Conservation (phyloP, 148 eudicot genomes). For the Fagopyrum homotropicum region DNA sequence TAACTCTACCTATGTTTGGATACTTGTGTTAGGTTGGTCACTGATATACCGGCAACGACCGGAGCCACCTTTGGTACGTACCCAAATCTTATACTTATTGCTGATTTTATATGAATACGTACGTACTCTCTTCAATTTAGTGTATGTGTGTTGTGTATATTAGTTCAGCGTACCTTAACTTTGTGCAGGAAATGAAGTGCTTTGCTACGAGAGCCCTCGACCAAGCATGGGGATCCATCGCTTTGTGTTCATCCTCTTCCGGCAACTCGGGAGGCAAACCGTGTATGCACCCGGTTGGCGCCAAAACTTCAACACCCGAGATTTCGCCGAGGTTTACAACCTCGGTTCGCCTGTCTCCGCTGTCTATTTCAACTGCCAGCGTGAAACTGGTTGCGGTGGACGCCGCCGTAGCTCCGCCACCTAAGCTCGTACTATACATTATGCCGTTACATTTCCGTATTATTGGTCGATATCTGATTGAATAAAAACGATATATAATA, state of each 20-base stretch:
- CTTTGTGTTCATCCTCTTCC: slow-evolving; percentile 35
- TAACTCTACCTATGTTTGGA: not conserved
- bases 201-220: slow-evolving; percentile 44
- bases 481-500: too few relatives aligned
- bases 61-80: slow-evolving; percentile 1
- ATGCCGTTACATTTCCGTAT: too few relatives aligned
- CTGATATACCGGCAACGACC: slow-evolving; percentile 5
- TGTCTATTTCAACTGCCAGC: slow-evolving; percentile 39
- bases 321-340: slow-evolving; percentile 50
- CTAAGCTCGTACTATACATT: too few relatives aligned
- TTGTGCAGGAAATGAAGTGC: slow-evolving; percentile 33
- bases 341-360: slow-evolving; percentile 21
- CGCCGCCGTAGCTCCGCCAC: not conserved
- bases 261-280: slow-evolving; percentile 39
- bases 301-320: slow-evolving; percentile 43
- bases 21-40: not conserved
- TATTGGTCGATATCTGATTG: too few relatives aligned
- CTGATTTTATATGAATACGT: too few relatives aligned
- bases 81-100: not conserved
- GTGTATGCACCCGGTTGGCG: slow-evolving; percentile 52
- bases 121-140: not conserved
- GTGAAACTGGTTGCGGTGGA: slow-evolving; percentile 43
- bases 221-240: slow-evolving; percentile 51
- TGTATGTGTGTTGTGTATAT: too few relatives aligned
- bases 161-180: too few relatives aligned